Evolutionary conservation across 2,329 filamentous ascomycete species (phyloP).

Genomic region (Colletotrichum graminicola): DNA sequence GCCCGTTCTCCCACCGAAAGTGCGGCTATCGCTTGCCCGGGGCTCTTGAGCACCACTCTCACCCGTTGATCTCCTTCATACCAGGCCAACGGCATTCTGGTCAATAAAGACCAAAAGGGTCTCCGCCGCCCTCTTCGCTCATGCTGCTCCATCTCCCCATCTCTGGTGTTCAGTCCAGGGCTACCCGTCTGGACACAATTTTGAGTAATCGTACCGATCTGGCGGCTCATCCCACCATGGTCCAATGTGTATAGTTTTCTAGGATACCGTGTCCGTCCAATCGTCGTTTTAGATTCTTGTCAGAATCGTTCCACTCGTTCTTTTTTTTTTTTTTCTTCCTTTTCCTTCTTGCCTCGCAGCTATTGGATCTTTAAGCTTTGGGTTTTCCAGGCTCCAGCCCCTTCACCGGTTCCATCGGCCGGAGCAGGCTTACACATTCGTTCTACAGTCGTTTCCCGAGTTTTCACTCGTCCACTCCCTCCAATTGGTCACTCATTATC

Average conservation of each 20-base stretch:
- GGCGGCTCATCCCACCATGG: neutral
- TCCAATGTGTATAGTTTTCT: conserved; percentile 20
- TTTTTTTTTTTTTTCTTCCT: neutral
- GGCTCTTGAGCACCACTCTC: neutral
- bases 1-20: neutral
- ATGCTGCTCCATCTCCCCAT: neutral
- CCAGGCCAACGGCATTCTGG: neutral
- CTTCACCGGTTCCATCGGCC: neutral
- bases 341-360: neutral
- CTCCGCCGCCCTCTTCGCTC: neutral
- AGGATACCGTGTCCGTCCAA: neutral
- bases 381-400: neutral
- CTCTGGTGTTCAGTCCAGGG: conserved; percentile 1
- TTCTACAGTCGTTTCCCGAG: neutral
- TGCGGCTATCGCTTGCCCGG: neutral
- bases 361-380: neutral
- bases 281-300: neutral
- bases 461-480: neutral
- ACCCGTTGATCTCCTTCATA: neutral
- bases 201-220: neutral
- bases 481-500: conserved; percentile 1
- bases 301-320: conserved; percentile 16
- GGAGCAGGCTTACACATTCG: neutral
- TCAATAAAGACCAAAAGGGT: neutral
- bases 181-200: neutral